phyloP scores from a whole-genome alignment of 345 rosid genomes.

The Hypericum androsaemum region DNA sequence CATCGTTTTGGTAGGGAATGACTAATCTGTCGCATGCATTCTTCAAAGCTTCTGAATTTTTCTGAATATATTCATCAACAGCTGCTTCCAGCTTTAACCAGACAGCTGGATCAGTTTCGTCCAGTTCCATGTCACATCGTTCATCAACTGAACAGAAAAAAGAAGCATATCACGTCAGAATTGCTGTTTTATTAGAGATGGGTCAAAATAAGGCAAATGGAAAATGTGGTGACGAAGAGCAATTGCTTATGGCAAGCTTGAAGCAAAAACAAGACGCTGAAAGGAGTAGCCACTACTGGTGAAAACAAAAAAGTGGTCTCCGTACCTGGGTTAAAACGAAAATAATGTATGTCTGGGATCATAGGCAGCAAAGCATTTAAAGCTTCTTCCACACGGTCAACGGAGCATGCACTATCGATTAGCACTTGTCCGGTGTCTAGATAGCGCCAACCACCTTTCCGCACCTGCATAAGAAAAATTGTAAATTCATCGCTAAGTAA shows the following conservation, averaged over 20 bases:
- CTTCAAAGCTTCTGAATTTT: slow-evolving; percentile 59
- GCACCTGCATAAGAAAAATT: slow-evolving; percentile 34
- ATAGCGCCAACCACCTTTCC: slow-evolving; percentile 99
- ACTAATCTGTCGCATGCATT: slow-evolving; percentile 62
- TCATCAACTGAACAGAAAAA: slow-evolving; percentile 60
- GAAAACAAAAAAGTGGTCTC: not conserved
- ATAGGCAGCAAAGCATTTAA: slow-evolving; percentile 84
- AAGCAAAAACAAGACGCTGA: slow-evolving; percentile 2
- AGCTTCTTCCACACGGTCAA: slow-evolving; percentile 97
- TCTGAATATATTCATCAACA: slow-evolving; percentile 63
- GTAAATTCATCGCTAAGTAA: slow-evolving; percentile 5
- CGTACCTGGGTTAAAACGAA: slow-evolving; percentile 86
- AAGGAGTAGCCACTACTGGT: slow-evolving; percentile 4
- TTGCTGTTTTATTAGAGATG: too few relatives aligned
- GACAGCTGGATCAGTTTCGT: slow-evolving; percentile 95
- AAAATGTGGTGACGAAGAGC: not conserved
- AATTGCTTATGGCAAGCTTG: not conserved
- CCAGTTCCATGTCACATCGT: slow-evolving; percentile 95
- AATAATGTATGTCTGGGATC: slow-evolving; percentile 90
- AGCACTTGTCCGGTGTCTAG: slow-evolving; percentile 95
- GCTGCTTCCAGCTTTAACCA: slow-evolving; percentile 91
- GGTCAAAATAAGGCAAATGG: not conserved
- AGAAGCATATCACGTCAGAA: not conserved
- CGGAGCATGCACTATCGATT: slow-evolving; percentile 98
- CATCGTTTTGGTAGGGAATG: slow-evolving; percentile 72